These are phyloP conservation scores for Spergularia marina DNA, from an alignment of 148 eudicot species.

Conservation along the genomic window DNA sequence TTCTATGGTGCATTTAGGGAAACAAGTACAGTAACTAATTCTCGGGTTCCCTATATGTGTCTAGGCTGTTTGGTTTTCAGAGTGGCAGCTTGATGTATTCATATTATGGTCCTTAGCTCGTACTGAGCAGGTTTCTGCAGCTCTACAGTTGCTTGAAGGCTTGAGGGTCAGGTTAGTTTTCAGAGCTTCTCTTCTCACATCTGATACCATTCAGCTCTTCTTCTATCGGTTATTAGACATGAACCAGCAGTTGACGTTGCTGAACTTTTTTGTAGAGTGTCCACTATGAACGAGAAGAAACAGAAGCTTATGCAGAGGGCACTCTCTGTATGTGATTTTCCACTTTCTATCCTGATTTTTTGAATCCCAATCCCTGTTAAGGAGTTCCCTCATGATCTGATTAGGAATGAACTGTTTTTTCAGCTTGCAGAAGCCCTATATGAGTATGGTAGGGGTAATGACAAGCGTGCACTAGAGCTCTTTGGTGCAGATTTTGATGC, in stretches of 20 bases:
- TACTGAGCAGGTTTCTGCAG: constrained; percentile 44
- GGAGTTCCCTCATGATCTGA: neutral
- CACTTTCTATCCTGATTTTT: neutral
- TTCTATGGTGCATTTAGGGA: neutral
- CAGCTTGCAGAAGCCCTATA: constrained; percentile 84
- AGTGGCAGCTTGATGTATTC: constrained; percentile 85
- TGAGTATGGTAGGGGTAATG: constrained; percentile 69
- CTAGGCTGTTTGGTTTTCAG: constrained; percentile 65
- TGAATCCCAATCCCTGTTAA: too few relatives aligned
- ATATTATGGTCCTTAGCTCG: constrained; percentile 66
- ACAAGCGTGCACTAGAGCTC: constrained; percentile 49
- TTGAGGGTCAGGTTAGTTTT: constrained; percentile 50
- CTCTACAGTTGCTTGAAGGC: constrained; percentile 57
- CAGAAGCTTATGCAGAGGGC: constrained; percentile 54
- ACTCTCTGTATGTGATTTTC: constrained; percentile 48
- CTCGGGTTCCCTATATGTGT: constrained; percentile 4
- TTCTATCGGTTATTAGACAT: neutral
- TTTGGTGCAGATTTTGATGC: constrained; percentile 74
- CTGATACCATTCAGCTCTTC: constrained; percentile 1
- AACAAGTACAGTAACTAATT: constrained; percentile 2
- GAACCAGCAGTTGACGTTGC: neutral
- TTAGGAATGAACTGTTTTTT: neutral
- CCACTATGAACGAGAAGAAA: constrained; percentile 65
- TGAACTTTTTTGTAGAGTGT: constrained; percentile 40
- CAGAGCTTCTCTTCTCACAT: neutral